These are phyloP conservation scores for Cercospora sesami DNA, from an alignment of 2,329 filamentous ascomycete species.

Conservation along the genomic window DNA sequence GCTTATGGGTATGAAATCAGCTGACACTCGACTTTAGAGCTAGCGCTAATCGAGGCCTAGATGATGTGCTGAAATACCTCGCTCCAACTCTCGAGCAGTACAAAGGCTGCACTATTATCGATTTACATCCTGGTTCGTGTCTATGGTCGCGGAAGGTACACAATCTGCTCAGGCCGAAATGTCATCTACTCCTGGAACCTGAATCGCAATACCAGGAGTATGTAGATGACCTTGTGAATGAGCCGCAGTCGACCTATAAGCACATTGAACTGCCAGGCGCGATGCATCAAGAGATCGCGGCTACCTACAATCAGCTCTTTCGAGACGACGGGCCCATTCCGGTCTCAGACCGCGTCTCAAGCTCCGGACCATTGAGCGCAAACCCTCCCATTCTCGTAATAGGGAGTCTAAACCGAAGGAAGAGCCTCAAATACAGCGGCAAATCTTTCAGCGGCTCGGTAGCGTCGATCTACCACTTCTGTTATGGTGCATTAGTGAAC, in stretches of 20 bases:
- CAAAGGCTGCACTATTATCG: constrained; percentile 78
- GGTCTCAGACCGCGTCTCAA: background rate
- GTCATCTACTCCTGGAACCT: constrained; percentile 80
- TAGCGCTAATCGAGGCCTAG: constrained; percentile 41
- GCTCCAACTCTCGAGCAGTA: constrained; percentile 67
- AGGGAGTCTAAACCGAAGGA: constrained; percentile 38
- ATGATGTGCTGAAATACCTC: constrained; percentile 71
- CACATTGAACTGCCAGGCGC: constrained; percentile 42
- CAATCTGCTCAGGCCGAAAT: constrained; percentile 71
- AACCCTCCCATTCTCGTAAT: constrained; percentile 71
- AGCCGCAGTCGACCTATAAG: constrained; percentile 49
- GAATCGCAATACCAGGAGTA: constrained; percentile 62
- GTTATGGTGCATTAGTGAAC: constrained; percentile 51
- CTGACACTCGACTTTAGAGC: background rate
- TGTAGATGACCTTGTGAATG: constrained; percentile 52
- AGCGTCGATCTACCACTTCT: constrained; percentile 64
- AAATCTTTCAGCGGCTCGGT: background rate
- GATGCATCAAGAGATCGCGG: constrained; percentile 25
- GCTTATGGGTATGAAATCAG: constrained; percentile 25
- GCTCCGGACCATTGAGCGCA: constrained; percentile 47
- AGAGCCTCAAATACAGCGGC: background rate
- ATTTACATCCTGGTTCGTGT: constrained; percentile 78
- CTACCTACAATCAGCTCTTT: constrained; percentile 55
- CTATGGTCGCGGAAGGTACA: constrained; percentile 78
- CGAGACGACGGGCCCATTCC: constrained; percentile 51